Evolutionary conservation across 345 rosid genomes (phyloP), one percentile per base, ranked within the genome.

Genomic region (Salix purpurea): DNA sequence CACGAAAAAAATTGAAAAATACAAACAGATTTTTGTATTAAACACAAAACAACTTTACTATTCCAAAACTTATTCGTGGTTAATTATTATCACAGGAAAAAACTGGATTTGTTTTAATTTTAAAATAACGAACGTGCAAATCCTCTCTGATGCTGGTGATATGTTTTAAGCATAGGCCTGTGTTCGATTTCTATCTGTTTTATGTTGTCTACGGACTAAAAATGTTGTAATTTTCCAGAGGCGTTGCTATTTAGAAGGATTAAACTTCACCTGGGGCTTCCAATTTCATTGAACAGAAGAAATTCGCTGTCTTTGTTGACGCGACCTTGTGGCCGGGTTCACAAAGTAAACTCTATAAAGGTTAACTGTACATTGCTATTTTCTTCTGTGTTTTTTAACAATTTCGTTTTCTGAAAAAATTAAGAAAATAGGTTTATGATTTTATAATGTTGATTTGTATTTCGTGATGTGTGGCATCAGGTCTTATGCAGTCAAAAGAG

Each of bases 401-500:
- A 16, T 54, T 5, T 52, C 36, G 34, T 52, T 71, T 66, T 19
- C 7, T 19, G 4, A 23, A 18, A 19, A 9, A 6, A 3, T 18
- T 6, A 6, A 9, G 19, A 64, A 71, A 61, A 34, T 5, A 64
- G 10, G 72, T 12, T 69, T 71, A 28, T 42, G 39, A 44, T 32
- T 48, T 23, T 12, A 9, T 46, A 23, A 30, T 61, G n/a, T 23
- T 56, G 36, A 0, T 78, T 60, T 40, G 39, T 23, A 30, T 39
- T 26, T 65, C 48, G 36, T 13, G 76, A 44, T n/a, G 28, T 48
- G 15, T 36, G 46, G 72, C 64, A 42, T 70, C 81, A 91, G 97
- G 83, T 90, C 71, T 78, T 71, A 1, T 89, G 94, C 44, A 48
- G 85, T 83, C 91, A 86, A 84, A 84, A 80, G 86, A 87, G 78